Evolutionary conservation across 257 asterid genomes (phyloP).

Genomic region (Solanum acaule): DNA sequence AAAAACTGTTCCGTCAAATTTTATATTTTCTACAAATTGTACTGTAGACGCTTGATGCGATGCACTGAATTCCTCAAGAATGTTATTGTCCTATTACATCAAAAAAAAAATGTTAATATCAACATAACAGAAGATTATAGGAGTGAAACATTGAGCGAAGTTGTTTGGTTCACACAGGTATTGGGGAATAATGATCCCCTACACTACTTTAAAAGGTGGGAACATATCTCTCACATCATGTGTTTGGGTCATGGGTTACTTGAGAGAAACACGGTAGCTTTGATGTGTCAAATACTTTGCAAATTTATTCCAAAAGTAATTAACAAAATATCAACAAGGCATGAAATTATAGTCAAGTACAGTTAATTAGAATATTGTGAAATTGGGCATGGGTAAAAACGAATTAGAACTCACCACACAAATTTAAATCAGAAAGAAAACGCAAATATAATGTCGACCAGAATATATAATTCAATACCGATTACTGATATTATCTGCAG

Average conservation of each 20-base stretch:
- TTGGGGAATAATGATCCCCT: neutral
- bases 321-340: neutral
- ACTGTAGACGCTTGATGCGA: constrained; percentile 72
- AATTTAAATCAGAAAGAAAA: neutral
- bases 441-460: neutral
- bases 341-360: neutral
- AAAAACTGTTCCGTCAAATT: constrained; percentile 55
- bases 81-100: constrained; percentile 48
- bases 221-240: neutral
- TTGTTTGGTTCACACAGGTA: neutral
- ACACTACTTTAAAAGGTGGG: neutral
- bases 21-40: constrained; percentile 39
- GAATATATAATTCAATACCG: neutral
- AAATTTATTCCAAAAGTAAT: neutral
- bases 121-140: neutral
- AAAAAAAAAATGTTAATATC: constrained; percentile 6
- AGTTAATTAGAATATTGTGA: neutral
- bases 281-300: neutral
- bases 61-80: constrained; percentile 74
- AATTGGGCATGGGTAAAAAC: neutral
- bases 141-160: neutral
- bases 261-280: neutral
- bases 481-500: neutral
- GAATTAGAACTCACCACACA: neutral
- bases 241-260: neutral